Evolutionary conservation across 2,329 filamentous ascomycete species (phyloP), one percentile per base, ranked within the genome.

Genomic region (Trichoderma koningiopsis): DNA sequence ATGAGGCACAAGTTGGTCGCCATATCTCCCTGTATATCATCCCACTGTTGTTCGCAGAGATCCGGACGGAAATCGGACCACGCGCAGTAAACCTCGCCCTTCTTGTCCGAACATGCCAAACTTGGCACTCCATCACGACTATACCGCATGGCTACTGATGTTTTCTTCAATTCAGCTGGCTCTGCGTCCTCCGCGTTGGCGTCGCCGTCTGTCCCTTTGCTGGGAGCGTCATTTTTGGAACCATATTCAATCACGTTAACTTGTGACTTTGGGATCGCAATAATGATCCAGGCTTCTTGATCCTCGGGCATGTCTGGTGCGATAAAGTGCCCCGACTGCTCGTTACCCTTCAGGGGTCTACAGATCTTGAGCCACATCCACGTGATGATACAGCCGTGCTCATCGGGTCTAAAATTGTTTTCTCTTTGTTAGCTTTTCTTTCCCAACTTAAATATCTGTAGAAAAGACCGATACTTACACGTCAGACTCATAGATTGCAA

Each of bases 291-390:
- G 14, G 73, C 64, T 24, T 70, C 27, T 16, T 70, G 58, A n/a
- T 72, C 60, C 27, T 59, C 24, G n/a, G 31, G 5, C 27, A 74
- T 24, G 3, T 70, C 66, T 13, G 56, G 43, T 69, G 72, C 40
- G 11, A 19, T 8, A 14, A 27, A 40, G 24, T 66, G 43, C 6
- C 67, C 68, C 13, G 35, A 33, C 11, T 24, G 43, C 55, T 66
- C 55, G 14, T 40, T n/a, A 11, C 62, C 40, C 19, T 61, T 27
- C 2, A 76, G 33, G 4, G 74, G 73, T 59, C 74, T 76, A 40
- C 55, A 53, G 43, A 76, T 75, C 29, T 72, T 72, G 69, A 76
- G 71, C 75, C 75, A 76, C 14, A 64, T 61, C 75, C 75, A 76
- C 2, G 35, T 72, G 22, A 70, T 71, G 10, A 49, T 11, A 8